Percentiles rank a stretch among this genome's conserved stretches.
These are phyloP conservation scores for Fistulifera pelliculosa DNA, from an alignment of 108 stramenopile species.

Conservation along the genomic window DNA sequence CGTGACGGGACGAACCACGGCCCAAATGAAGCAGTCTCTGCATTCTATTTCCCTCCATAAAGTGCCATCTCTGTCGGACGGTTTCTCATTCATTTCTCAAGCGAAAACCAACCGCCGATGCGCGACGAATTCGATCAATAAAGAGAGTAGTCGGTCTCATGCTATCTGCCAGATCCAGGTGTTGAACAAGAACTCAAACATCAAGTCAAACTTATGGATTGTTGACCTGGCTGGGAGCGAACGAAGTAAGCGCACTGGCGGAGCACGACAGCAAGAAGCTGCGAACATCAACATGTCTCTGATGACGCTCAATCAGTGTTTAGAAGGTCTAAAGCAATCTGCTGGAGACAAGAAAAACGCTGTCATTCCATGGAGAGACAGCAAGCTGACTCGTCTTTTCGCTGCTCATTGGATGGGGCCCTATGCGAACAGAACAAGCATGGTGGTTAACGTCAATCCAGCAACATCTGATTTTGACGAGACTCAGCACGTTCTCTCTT, in stretches of 20 bases:
- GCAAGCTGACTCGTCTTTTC: conserved; percentile 95
- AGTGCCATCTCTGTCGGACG: conserved; percentile 46
- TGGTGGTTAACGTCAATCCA: conserved; percentile 93
- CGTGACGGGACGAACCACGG: conserved; percentile 8
- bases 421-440: conserved; percentile 61
- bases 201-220: conserved; percentile 75
- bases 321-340: conserved; percentile 75
- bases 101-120: conserved; percentile 77
- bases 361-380: conserved; percentile 92
- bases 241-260: conserved; percentile 78
- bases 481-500: conserved; percentile 84
- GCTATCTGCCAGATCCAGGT: conserved; percentile 77
- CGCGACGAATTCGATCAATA: conserved; percentile 84
- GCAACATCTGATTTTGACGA: conserved; percentile 83
- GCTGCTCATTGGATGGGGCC: conserved; percentile 82
- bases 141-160: conserved; percentile 88
- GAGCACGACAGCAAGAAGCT: conserved; percentile 90
- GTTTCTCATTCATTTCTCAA: conserved; percentile 40
- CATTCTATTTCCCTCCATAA: conserved; percentile 44
- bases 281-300: conserved; percentile 89
- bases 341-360: conserved; percentile 10
- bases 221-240: conserved; percentile 98
- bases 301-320: conserved; percentile 96
- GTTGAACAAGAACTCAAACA: conserved; percentile 17
- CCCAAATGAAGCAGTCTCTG: conserved; percentile 65